Base-by-base conservation (phyloP, 1,139 yeast species). In the Lodderomyces theae region DNA sequence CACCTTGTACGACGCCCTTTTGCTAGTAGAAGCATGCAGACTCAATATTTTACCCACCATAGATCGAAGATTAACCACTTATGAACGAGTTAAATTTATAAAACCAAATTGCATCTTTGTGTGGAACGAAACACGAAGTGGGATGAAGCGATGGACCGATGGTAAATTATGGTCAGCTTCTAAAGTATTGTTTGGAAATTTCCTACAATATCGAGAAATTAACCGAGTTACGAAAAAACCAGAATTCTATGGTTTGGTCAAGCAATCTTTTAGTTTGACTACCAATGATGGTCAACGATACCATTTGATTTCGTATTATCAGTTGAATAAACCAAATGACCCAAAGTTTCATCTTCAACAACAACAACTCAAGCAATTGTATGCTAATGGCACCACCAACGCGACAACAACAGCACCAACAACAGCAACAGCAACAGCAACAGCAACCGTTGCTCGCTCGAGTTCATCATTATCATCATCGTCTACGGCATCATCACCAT, bases 131-230 rank as follows among this genome's bases (percentile, higher is more conserved):
- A 67, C 74, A 17, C 81, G 78, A 50, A 79, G 87, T 39, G 85
- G 82, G 13, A 82, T 83, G 80, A 74, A 80, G 48, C 63, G 89
- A 32, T 83, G 90, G 90, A 83, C 90, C 1, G 90, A 83, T 53
- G 87, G 89, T 28, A 72, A 73, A 48, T 68, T 75, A 31, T 83
- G 89, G 89, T 73, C 81, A 43, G 86, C 89, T 2, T 78, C 86
- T 0, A 68, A 87, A 48, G 88, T 83, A 3, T 40, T 33, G 16
- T 71, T 76, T 15, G 86, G 87, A 2, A 72, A 78, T 2, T 83
- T 83, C 51, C 62, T 83, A 34, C 74, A 80, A 5, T 83, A 83
- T 57, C 72, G 76, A 44, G 87, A 83, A 56, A 74, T 82, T 69
- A 80, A 76, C 37, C 48, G 50, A 21, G 25, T 31, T 22, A 38